Evolutionary conservation across 805 yeast species (phyloP), one percentile per base, ranked within the genome.

Genomic region (Maudiozyma pseudohumilis): DNA sequence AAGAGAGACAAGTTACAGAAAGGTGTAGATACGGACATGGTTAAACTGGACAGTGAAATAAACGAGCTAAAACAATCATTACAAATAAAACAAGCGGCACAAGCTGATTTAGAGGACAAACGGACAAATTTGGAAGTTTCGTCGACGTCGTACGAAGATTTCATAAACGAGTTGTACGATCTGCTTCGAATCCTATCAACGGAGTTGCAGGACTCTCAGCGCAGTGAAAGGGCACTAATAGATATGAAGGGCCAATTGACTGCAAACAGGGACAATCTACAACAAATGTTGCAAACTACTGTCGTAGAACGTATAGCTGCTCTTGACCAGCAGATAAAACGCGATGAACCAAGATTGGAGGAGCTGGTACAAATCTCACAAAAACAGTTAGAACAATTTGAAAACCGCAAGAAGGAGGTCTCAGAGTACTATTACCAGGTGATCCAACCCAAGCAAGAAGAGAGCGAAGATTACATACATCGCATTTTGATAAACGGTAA

Each of bases 21-120:
- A 23, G 80, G 79, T 48, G 65, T 78, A 3, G 68, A 72, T 28
- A 77, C 77, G 29, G 74, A 82, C 22, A 75, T 82, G 10, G 72
- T 68, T 28, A 68, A 70, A 26, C 60, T 81, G 18, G 61, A 63
- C 22, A 67, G 66, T 42, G 66, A 74, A 17, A 77, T 79, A 17
- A 60, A 65, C 5, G 79, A 75, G 38, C 61, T 81, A 55, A 15
- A 25, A 1, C 53, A 50, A 16, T 64, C 73, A 6, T 61, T 77
- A 18, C 58, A 60, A 9, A 49, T 50, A 4, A 74, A 69, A 41
- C 61, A 65, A 34, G 50, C 53, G 6, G 52, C 53, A 4, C 49
- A 74, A 26, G 52, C 55, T 20, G 60, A 61, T 2, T 50, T 72
- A 21, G 81, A 78, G 44, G 36, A 42, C 11, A 65, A 71, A 43